These are phyloP conservation scores for Fusarium sp. DNA, from an alignment of 2,329 filamentous ascomycete species.

Conservation along the genomic window DNA sequence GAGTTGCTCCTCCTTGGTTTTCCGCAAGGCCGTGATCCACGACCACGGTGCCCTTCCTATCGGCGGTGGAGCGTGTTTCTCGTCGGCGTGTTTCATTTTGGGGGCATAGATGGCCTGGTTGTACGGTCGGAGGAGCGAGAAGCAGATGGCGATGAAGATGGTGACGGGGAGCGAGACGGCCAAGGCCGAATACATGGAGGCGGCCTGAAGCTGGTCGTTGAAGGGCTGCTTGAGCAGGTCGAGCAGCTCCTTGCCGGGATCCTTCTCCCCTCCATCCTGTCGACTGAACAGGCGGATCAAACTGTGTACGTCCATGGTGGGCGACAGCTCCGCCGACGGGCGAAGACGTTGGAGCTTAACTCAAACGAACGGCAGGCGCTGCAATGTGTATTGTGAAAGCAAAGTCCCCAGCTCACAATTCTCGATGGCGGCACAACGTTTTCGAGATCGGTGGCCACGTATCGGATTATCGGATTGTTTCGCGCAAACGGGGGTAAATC, in stretches of 20 bases:
- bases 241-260: constrained; percentile 62
- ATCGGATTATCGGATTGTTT: constrained; percentile 16
- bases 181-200: constrained; percentile 83
- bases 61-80: constrained; percentile 88
- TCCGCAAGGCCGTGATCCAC: constrained; percentile 86
- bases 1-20: constrained; percentile 82
- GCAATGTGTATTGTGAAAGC: not conserved
- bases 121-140: constrained; percentile 92
- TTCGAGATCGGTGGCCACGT: constrained; percentile 10
- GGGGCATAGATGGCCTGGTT: constrained; percentile 95
- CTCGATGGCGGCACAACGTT: not conserved
- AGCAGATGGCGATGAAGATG: constrained; percentile 80
- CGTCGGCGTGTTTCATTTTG: constrained; percentile 92
- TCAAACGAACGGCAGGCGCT: constrained; percentile 5
- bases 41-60: constrained; percentile 90
- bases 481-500: constrained; percentile 8
- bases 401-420: not conserved
- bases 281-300: constrained; percentile 26
- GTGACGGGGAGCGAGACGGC: constrained; percentile 86
- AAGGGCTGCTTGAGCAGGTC: constrained; percentile 68
- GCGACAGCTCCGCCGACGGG: constrained; percentile 44
- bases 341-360: constrained; percentile 40
- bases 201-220: constrained; percentile 55
- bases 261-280: constrained; percentile 37
- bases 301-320: constrained; percentile 42